phyloP scores from a whole-genome alignment of 2,329 filamentous ascomycete genomes.

The Chalaropsis ovoidea region DNA sequence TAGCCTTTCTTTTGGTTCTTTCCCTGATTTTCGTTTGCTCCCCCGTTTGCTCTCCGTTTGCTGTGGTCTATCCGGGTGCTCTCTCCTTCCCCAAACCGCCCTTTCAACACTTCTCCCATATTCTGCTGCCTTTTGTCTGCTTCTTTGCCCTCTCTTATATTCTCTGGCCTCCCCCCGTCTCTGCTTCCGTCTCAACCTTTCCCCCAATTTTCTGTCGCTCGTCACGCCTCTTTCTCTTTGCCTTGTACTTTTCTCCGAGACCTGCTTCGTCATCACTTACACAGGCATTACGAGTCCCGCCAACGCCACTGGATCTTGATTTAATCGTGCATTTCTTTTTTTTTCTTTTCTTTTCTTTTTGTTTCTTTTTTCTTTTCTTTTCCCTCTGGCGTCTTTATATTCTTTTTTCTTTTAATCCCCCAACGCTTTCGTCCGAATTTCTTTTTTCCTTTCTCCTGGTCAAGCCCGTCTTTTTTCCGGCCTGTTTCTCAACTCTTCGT shows the following conservation, averaged over 20 bases:
- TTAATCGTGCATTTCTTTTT: constrained; percentile 2
- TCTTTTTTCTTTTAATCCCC: constrained; percentile 19
- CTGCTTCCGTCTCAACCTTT: background rate
- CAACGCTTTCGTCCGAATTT: constrained; percentile 11
- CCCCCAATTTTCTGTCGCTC: background rate
- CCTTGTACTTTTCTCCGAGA: background rate
- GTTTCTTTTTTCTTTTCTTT: constrained; percentile 14
- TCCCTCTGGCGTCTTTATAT: constrained; percentile 12
- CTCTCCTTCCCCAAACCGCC: background rate
- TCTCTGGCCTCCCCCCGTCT: background rate
- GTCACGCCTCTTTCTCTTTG: no score
- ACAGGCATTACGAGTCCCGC: constrained; percentile 17
- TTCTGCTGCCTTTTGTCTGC: background rate
- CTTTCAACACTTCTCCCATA: background rate
- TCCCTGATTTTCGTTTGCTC: constrained; percentile 8
- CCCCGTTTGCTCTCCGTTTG: constrained; percentile 9
- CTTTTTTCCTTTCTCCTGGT: background rate
- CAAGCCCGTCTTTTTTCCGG: no score
- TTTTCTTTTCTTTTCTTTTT: background rate
- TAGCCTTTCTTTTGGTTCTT: constrained; percentile 8
- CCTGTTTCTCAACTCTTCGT: background rate
- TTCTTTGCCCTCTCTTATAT: background rate
- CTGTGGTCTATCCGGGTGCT: background rate
- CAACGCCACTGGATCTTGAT: constrained; percentile 14
- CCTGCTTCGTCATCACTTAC: constrained; percentile 17